Percentiles rank a stretch among this genome's conserved stretches.
Conservation (phyloP, 345 rosid genomes). For the Moricandia arvensis region DNA sequence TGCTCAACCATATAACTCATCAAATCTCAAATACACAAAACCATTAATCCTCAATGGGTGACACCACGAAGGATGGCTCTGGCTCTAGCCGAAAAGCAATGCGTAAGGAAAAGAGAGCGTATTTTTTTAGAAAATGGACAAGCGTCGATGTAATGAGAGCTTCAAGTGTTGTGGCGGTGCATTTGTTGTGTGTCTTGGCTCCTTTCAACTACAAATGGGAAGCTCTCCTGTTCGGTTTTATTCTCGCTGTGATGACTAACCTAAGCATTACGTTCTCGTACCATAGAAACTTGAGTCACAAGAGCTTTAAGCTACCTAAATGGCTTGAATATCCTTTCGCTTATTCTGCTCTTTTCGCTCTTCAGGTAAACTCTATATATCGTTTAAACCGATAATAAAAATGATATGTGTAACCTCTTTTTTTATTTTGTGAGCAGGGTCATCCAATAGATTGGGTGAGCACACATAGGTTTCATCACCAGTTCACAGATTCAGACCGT, state of each 20-base stretch:
- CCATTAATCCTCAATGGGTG: constrained; percentile 20
- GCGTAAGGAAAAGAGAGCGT: constrained; percentile 19
- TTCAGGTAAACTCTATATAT: constrained; percentile 26
- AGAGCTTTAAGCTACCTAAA: constrained; percentile 40
- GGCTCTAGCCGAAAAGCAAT: constrained; percentile 14
- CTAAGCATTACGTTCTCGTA: constrained; percentile 39
- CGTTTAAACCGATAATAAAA: not conserved
- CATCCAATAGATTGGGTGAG: constrained; percentile 43
- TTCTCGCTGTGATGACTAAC: constrained; percentile 11
- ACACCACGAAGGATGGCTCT: constrained; percentile 19
- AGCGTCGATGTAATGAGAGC: constrained; percentile 23
- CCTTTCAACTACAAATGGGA: constrained; percentile 37
- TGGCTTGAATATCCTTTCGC: constrained; percentile 43
- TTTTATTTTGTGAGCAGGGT: constrained; percentile 17
- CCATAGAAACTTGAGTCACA: constrained; percentile 39
- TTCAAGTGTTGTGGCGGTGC: constrained; percentile 29
- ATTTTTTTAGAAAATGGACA: constrained; percentile 29
- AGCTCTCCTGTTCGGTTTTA: constrained; percentile 24
- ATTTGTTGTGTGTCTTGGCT: constrained; percentile 26
- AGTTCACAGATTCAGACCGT: constrained; percentile 36
- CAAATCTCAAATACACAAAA: constrained; percentile 9
- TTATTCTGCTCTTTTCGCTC: constrained; percentile 32
- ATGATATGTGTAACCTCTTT: not conserved
- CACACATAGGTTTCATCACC: constrained; percentile 40
- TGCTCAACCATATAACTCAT: constrained; percentile 6